These are phyloP conservation scores for Termitomyces sp. DNA, from an alignment of 768 basidiomycete genomes.

Conservation along the genomic window DNA sequence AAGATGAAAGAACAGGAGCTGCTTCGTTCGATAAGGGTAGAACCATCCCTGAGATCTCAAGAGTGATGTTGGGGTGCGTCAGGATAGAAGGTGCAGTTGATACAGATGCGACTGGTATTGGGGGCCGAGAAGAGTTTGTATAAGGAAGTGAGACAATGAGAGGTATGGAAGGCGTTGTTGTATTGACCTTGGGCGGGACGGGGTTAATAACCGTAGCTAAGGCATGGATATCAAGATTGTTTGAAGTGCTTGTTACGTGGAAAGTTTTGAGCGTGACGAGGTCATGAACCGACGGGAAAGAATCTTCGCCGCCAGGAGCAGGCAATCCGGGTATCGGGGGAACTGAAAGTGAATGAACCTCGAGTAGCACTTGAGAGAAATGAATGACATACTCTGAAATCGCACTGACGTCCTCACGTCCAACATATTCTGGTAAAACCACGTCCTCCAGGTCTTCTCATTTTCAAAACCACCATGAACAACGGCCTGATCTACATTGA, in stretches of 20 bases:
- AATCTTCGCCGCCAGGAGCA: constrained; percentile 41
- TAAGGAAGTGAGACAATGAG: constrained; percentile 54
- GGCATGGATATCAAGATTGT: constrained; percentile 39
- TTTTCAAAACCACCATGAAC: constrained; percentile 48
- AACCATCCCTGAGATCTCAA: constrained; percentile 51
- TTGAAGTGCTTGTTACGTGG: constrained; percentile 27
- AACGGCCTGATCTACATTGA: constrained; percentile 34
- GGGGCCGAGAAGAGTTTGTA: constrained; percentile 6
- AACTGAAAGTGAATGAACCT: neutral
- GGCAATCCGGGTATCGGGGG: constrained; percentile 58
- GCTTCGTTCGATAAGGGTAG: constrained; percentile 41
- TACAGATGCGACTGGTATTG: constrained; percentile 50
- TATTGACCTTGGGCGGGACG: constrained; percentile 39
- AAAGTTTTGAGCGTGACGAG: constrained; percentile 61
- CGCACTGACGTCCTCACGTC: constrained; percentile 43
- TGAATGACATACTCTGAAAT: constrained; percentile 44
- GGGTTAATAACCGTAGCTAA: constrained; percentile 58
- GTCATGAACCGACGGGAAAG: constrained; percentile 52
- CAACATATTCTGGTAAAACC: constrained; percentile 32
- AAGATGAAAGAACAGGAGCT: constrained; percentile 46
- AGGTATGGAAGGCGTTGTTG: constrained; percentile 53
- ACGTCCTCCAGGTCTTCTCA: constrained; percentile 44
- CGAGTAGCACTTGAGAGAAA: constrained; percentile 1
- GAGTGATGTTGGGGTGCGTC: constrained; percentile 63
- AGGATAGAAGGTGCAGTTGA: constrained; percentile 51